Conservation (phyloP, 768 basidiomycete genomes). For the Mycena haematopus region DNA sequence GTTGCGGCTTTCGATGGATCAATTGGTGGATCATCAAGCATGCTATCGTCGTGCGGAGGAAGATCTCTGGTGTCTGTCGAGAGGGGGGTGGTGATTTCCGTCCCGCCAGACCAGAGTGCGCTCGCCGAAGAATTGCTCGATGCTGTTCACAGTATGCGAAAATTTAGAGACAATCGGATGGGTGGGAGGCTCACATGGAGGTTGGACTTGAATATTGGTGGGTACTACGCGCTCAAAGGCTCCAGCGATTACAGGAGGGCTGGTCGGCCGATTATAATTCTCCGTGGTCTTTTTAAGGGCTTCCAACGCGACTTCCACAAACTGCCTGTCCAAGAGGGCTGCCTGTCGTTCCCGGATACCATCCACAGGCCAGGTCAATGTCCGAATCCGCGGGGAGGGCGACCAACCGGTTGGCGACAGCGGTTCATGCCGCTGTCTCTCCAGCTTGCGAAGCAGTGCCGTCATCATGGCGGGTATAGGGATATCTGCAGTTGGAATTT, state of each 20-base stretch:
- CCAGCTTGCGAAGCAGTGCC: slow-evolving; percentile 16
- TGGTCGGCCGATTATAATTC: neutral
- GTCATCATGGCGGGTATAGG: slow-evolving; percentile 29
- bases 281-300: slow-evolving; percentile 47
- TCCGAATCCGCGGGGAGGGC: slow-evolving; percentile 16
- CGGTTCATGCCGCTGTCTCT: slow-evolving; percentile 1
- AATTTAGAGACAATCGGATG: neutral
- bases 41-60: neutral
- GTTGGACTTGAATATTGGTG: neutral
- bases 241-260: neutral
- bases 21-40: slow-evolving; percentile 16
- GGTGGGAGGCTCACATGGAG: slow-evolving; percentile 4
- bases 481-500: slow-evolving; percentile 51
- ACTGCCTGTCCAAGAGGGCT: slow-evolving; percentile 48
- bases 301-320: slow-evolving; percentile 52
- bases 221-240: neutral
- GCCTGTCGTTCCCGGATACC: slow-evolving; percentile 17
- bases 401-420: neutral
- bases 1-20: slow-evolving; percentile 31
- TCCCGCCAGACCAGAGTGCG: neutral
- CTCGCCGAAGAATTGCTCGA: neutral
- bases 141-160: neutral
- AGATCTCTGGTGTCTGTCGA: neutral
- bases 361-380: slow-evolving; percentile 25
- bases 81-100: slow-evolving; percentile 3